phyloP scores from a whole-genome alignment of 2,329 filamentous ascomycete genomes.

The Colletotrichum sidae region DNA sequence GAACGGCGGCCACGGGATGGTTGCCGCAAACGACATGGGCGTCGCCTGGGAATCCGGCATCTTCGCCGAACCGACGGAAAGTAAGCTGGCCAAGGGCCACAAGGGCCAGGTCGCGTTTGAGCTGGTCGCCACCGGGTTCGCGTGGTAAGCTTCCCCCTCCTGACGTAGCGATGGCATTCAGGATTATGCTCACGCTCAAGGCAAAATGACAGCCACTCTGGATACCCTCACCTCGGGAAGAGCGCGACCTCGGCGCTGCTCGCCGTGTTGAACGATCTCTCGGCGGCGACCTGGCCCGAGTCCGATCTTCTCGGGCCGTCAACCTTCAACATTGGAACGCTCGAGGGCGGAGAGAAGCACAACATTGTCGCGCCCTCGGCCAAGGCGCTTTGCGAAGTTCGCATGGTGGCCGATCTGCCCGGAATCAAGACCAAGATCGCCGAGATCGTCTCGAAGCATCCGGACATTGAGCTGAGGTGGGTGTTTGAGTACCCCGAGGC shows the following conservation, averaged over 20 bases:
- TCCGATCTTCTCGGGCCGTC: constrained; percentile 52
- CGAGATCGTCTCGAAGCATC: constrained; percentile 46
- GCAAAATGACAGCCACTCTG: constrained; percentile 44
- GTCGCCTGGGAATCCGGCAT: constrained; percentile 47
- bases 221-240: constrained; percentile 49
- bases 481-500: constrained; percentile 52
- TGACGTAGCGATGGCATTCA: neutral
- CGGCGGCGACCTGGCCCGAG: constrained; percentile 44
- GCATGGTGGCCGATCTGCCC: constrained; percentile 49
- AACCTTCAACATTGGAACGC: constrained; percentile 53
- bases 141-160: constrained; percentile 38
- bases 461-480: constrained; percentile 48
- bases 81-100: constrained; percentile 42
- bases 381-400: constrained; percentile 52
- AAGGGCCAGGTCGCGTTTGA: constrained; percentile 45
- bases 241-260: constrained; percentile 49
- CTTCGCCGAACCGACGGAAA: constrained; percentile 43
- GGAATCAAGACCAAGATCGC: constrained; percentile 48
- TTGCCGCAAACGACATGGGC: constrained; percentile 51
- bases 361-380: constrained; percentile 53
- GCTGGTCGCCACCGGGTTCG: constrained; percentile 44
- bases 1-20: constrained; percentile 41
- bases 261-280: constrained; percentile 47
- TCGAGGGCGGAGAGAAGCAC: constrained; percentile 52
- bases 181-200: too few species aligned